Evolutionary conservation across 2,329 filamentous ascomycete genomes (phyloP).

Genomic region (Beauveria bassiana): DNA sequence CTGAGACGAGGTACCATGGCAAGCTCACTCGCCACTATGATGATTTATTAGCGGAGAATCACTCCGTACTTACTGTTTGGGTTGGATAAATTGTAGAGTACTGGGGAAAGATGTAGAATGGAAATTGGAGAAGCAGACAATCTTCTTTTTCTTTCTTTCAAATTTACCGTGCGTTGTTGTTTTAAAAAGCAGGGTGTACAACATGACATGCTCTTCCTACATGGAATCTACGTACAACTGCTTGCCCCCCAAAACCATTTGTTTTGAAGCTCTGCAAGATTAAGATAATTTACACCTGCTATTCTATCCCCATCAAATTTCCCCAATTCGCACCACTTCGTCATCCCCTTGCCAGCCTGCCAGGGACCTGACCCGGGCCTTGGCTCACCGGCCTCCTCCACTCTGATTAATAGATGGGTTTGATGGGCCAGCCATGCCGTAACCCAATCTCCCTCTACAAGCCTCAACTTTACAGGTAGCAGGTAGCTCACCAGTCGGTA

Average conservation of each 20-base stretch:
- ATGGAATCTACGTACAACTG: not conserved
- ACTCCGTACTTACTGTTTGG: too few species aligned
- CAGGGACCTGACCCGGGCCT: not conserved
- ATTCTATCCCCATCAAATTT: conserved; percentile 6
- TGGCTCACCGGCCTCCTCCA: not conserved
- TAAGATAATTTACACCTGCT: not conserved
- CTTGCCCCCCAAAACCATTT: not conserved
- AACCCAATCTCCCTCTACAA: not conserved
- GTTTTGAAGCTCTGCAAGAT: not conserved
- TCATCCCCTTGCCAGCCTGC: not conserved
- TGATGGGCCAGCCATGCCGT: not conserved
- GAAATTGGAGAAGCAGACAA: too few species aligned
- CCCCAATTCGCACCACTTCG: conserved; percentile 5
- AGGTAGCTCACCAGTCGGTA: too few species aligned
- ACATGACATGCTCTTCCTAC: too few species aligned
- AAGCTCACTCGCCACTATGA: not conserved
- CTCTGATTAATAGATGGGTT: not conserved
- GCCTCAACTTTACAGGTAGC: not conserved
- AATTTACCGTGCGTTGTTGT: too few species aligned
- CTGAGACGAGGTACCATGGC: not conserved
- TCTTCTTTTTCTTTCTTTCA: too few species aligned
- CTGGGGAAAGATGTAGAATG: too few species aligned
- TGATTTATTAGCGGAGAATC: too few species aligned
- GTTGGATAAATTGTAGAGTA: too few species aligned
- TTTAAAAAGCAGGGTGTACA: too few species aligned